Base-by-base conservation (phyloP, 2,329 filamentous ascomycete genomes). In the Lizonia empirigonia region DNA sequence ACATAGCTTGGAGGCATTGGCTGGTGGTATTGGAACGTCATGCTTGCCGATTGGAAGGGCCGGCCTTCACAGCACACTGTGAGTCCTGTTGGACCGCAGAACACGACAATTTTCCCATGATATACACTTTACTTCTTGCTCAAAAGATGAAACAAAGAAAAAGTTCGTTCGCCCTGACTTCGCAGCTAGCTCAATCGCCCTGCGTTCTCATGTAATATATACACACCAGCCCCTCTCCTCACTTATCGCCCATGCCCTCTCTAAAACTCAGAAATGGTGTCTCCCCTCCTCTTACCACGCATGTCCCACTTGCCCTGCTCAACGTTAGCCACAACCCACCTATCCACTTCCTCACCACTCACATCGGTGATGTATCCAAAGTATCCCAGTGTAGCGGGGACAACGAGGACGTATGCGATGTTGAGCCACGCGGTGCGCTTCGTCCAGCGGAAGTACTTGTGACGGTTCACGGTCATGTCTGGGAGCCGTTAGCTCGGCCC, bases 371-470 rank as follows among this genome's bases (percentile, higher is more conserved):
- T 85, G 73, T 89, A 95, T 51, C 85, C 90, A 49, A 90, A 69
- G 69, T 86, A 86, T 37, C 86, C 86, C 61, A 96, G 65, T 50
- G 89, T 79, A 32, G 78, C 74, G 7, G 94, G 94, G 34, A 97
- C 83, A 45, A 87, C 78, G 26, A 86, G 78, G 51, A 88, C 82
- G 75, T 93, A 97, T 59, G 87, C 80, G 71, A 97, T 85, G 4
- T 87, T 86, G 68, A 97, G 76, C 78, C 84, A 85, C 23, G 90
- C 91, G 36, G 91, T 96, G 68, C 89, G 83, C 44, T 85, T 83
- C 27, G 89, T 97, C 90, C 91, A 97, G 75, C 91, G 85, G 84
- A 97, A 99, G 84, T 90, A 96, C 78, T 91, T 91, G 84, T 92
- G 88, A 62, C 94, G 88, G 80, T 90, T 91, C 69, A 83, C 80